Evolutionary conservation across 306 rosid genomes (phyloP).

Genomic region (Mucuna pruriens): DNA sequence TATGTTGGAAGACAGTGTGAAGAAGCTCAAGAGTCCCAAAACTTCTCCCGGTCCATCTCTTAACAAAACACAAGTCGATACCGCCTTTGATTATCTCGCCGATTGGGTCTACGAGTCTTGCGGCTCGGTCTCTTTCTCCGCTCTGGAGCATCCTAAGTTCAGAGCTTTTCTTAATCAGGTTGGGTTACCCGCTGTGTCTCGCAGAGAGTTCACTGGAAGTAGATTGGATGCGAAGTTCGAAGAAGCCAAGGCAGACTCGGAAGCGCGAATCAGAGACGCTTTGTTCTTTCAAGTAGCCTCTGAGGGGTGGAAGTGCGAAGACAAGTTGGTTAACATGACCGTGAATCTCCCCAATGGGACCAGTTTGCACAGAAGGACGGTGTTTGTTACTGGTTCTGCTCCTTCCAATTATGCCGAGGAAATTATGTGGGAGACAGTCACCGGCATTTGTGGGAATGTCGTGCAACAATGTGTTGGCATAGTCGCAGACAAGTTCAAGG

Average conservation of each 20-base stretch:
- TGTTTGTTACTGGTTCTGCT: constrained; percentile 66
- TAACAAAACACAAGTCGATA: constrained; percentile 62
- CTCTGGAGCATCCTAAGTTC: constrained; percentile 82
- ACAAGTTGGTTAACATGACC: constrained; percentile 63
- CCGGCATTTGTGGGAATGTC: constrained; percentile 72
- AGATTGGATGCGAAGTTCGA: constrained; percentile 68
- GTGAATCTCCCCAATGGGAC: constrained; percentile 93
- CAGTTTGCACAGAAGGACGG: constrained; percentile 71
- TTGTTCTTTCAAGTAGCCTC: constrained; percentile 84
- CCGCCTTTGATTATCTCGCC: constrained; percentile 68
- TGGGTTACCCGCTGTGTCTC: constrained; percentile 65
- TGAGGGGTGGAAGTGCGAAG: constrained; percentile 73
- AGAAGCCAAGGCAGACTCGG: constrained; percentile 76
- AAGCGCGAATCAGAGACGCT: constrained; percentile 76
- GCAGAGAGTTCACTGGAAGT: constrained; percentile 57
- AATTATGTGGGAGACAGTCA: constrained; percentile 77
- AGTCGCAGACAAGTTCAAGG: constrained; percentile 79
- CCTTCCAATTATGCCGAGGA: constrained; percentile 83
- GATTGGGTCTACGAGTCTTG: constrained; percentile 88
- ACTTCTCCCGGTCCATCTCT: constrained; percentile 74
- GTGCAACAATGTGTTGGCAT: constrained; percentile 86
- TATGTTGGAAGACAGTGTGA: too few relatives aligned
- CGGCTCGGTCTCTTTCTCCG: constrained; percentile 79
- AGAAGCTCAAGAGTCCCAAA: too few relatives aligned
- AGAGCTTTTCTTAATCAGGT: constrained; percentile 76